Base-by-base conservation (phyloP, 108 stramenopile species). In the Conticribra guillardii region DNA sequence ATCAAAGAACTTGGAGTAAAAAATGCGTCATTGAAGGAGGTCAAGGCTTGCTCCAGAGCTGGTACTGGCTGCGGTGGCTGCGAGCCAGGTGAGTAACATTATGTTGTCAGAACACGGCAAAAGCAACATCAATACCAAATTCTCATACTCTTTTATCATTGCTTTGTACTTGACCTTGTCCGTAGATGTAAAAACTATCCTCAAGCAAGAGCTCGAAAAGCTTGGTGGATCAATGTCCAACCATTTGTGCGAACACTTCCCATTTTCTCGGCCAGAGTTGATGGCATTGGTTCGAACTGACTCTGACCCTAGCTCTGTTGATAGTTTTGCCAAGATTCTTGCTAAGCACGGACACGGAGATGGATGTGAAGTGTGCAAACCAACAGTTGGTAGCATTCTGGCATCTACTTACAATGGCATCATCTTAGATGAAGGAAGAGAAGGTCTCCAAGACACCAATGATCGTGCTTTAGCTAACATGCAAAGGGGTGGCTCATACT, bases 21-120 rank as follows among this genome's bases (percentile, higher is more conserved):
- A 9, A 76, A 69, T 33, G 91, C 92, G 18, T 86, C 80, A 8
- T 62, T 88, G 56, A 64, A 88, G 60, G 84, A 63, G n/a, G 87
- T 96, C 60, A 95, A 93, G 79, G 79, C 84, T 28, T 91, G 85
- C 79, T 90, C 91, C 54, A 84, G 85, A 64, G 96, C 96, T 44
- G 95, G 95, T 32, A 91, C 93, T 45, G 94, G 95, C 37, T 97
- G 96, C 67, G 96, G 96, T 49, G 96, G 96, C 26, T 97, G 96
- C 66, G 93, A 97, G 68, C 91, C 93, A 14, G 37, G 37, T 41
- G 37, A 41, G 37, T 11, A 41, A n/a, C n/a, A n/a, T n/a, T n/a
- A n/a, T n/a, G n/a, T n/a, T n/a, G n/a, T n/a, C n/a, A n/a, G n/a
- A n/a, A n/a, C n/a, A n/a, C n/a, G n/a, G n/a, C n/a, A n/a, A n/a